phyloP scores from a whole-genome alignment of 1,139 yeast genomes.

The Diutina mesorugosa region DNA sequence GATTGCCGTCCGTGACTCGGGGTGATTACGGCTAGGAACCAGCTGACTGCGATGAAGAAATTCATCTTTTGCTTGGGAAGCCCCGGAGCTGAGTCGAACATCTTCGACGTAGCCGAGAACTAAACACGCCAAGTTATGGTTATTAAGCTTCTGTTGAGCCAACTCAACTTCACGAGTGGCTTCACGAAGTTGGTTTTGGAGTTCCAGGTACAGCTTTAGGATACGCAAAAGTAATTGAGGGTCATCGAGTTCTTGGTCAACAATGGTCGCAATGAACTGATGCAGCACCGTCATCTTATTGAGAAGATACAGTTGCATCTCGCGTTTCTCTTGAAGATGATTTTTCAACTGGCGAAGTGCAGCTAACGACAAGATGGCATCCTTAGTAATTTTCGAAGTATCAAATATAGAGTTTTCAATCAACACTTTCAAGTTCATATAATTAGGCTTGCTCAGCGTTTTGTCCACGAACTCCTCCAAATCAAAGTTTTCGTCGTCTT shows the following conservation, averaged over 20 bases:
- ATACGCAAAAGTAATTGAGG: conserved; percentile 17
- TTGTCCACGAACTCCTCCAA: conserved; percentile 8
- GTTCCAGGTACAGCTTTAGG: conserved; percentile 19
- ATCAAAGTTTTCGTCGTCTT: conserved; percentile 7
- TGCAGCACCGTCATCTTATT: conserved; percentile 22
- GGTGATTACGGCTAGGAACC: not conserved
- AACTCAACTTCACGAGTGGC: conserved; percentile 20
- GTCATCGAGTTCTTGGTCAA: conserved; percentile 12
- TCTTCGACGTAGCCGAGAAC: conserved; percentile 35
- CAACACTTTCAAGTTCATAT: conserved; percentile 27
- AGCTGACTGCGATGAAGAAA: conserved; percentile 1
- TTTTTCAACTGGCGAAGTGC: conserved; percentile 18
- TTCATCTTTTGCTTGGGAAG: not conserved
- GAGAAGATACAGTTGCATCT: conserved; percentile 18
- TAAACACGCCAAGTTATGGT: conserved; percentile 32
- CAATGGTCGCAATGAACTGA: conserved; percentile 19
- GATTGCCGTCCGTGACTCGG: not conserved
- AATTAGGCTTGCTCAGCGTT: conserved; percentile 13
- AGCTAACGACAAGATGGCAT: conserved; percentile 21
- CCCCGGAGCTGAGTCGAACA: conserved; percentile 8
- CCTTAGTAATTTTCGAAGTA: conserved; percentile 22
- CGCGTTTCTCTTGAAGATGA: conserved; percentile 18
- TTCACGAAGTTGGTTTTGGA: conserved; percentile 19
- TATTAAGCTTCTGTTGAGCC: conserved; percentile 16
- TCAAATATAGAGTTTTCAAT: conserved; percentile 34